Evolutionary conservation across 768 basidiomycete genomes (phyloP), one percentile per base, ranked within the genome.

Genomic region (Rhizopogon vulgaris): DNA sequence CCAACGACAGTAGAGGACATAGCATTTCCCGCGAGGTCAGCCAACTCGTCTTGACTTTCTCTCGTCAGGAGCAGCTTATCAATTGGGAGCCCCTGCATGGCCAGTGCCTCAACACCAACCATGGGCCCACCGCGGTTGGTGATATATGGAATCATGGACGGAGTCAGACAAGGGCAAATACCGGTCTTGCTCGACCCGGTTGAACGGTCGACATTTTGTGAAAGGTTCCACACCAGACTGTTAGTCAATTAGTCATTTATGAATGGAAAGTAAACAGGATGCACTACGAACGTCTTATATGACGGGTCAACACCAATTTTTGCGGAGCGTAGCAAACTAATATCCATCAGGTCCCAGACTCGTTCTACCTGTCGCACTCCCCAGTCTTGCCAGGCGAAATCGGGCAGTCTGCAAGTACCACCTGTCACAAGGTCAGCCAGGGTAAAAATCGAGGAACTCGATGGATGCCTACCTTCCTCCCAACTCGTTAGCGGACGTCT

Each of bases 1-100:
- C 94, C 94, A 28, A 97, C 94, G 24, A 96, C 94, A 1, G 94
- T 96, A 4, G 94, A 91, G 1, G 93, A 94, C 94, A 97, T 97
- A 54, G 94, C 94, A 62, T 97, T 97, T 2, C 94, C 94, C 17
- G 94, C 94, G 14, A 97, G 76, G 68, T 96, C 93, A 3, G 93
- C 91, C 6, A 97, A 76, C 54, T 97, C 87, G 66, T 96, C 94
- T 66, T 94, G 90, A 15, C 81, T 90, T 69, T 97, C 94, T 48
- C 92, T 85, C 2, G 94, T 96, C 49, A 97, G 77, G 17, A 96
- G 77, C 1, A 97, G 77, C 65, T 93, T 89, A 67, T 95, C 89
- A 30, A 95, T 84, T 0, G 94, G 94, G 38, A 97, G 81, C 30
- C 94, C 94, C 65, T 97, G 94, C 78, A 97, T 86, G 10, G 90